Base-by-base conservation (phyloP, 495 filamentous ascomycete genomes). In the Coniosporium apollinis region DNA sequence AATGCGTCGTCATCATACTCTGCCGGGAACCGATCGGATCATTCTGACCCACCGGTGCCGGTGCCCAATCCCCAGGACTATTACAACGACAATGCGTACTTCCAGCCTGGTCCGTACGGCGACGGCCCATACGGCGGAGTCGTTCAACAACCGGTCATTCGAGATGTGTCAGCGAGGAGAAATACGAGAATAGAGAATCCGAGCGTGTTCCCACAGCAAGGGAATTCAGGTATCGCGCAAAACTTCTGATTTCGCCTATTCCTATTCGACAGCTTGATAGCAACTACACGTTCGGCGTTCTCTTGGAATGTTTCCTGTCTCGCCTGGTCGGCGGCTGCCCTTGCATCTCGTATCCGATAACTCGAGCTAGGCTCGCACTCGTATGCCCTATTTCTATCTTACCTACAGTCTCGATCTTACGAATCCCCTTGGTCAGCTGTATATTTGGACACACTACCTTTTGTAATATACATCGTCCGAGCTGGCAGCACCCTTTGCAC, bases 1-100 rank as follows among this genome's bases (percentile, higher is more conserved):
- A 97, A 97, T 56, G 89, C 89, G 14, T 97, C 89, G 2, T 96
- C 89, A 1, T 83, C 82, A 7, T 97, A 97, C 55, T 94, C 87
- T 22, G 74, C 74, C 9, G 79, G 69, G 8, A 75, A 76, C 28
- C 69, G 71, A 30, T 94, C 91, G 2, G 86, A 94, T 45, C 74
- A 72, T 5, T 94, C 85, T 4, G 77, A 91, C 25, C 74, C 66
- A 24, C 68, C 65, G 21, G 61, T 74, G 47, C 69, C 68, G 17
- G 58, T 56, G 4, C 54, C 48, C 19, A 62, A 61, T 43, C 48
- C 48, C 13, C 52, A 56, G 26, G 69, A 69, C 32, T 58, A 69
- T 20, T 72, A 70, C 44, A 70, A 69, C 39, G 61, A 62, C 36
- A 64, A 72, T 26, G 58, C 56, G 19, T 64, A 66, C 45, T 59